Base-by-base conservation (phyloP, 768 basidiomycete species). In the Amanita phalloides region DNA sequence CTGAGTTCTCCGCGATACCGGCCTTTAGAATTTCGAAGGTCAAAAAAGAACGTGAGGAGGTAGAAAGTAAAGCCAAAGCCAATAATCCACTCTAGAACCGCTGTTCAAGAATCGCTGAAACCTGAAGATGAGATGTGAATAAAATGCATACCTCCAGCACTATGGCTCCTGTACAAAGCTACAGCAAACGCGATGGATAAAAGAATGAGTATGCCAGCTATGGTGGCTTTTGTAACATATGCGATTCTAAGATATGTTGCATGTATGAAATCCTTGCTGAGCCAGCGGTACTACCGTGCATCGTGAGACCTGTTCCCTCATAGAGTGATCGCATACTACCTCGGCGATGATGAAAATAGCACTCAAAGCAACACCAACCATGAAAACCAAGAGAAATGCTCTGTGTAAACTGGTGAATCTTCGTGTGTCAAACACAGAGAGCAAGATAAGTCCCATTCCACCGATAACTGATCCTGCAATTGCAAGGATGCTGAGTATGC, bases 301-400 rank as follows among this genome's bases (percentile, higher is more conserved):
- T 23, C 46, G 44, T 9, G 6, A 43, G 25, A n/a, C 13, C 35
- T 41, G 2, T 43, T 4, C 28, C 32, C 30, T 33, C 17, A 14
- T 21, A 10, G 20, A 20, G 13, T 13, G 21, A 23, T 13, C 35
- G 2, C 32, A 8, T 58, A 65, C 9, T 58, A 80, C 83, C 73
- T 90, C 86, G 6, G 76, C 51, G 21, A 87, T 68, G 6, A 84
- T 84, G 67, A 89, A 90, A 33, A 90, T 77, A 20, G 85, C 83
- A 53, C 81, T 83, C 32, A 89, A 59, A 2, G 73, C 77, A 3
- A 88, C 83, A 9, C 87, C 87, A 35, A 84, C 43, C 47, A 89
- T 81, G 65, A 89, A 90, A 7, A 89, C 66, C 23, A 86, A 71
- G 13, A 90, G 73, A 57, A 86, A 88, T 9, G 66, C 55, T 14